Conservation (phyloP, 345 rosid species). For the Carallia pectinifolia region DNA sequence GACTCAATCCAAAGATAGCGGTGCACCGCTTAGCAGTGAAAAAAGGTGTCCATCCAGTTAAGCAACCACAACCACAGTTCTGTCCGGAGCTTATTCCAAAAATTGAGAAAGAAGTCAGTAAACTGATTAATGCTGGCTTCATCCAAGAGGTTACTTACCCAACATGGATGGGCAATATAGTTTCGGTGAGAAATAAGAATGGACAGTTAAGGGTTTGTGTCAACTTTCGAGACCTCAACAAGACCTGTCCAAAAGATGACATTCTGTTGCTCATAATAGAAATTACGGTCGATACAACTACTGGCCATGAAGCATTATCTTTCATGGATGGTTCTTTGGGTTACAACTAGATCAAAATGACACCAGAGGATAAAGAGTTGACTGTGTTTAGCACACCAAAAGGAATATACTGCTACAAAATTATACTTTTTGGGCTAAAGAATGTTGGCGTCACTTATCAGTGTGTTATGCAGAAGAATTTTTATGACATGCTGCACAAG, state of each 20-base stretch:
- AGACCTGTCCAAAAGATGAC: background rate
- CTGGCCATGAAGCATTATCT: too few relatives aligned
- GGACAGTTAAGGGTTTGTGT: too few relatives aligned
- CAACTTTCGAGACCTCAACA: too few relatives aligned
- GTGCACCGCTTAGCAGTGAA: background rate
- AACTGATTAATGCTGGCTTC: too few relatives aligned
- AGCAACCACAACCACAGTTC: background rate
- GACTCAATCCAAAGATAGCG: background rate
- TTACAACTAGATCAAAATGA: too few relatives aligned
- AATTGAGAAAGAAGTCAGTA: too few relatives aligned
- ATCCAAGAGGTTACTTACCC: too few relatives aligned
- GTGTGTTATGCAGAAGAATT: too few relatives aligned
- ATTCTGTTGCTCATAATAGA: background rate
- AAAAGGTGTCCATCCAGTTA: background rate
- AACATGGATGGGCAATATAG: too few relatives aligned
- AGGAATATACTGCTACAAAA: background rate
- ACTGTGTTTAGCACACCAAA: background rate
- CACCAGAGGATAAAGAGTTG: background rate
- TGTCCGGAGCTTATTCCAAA: background rate
- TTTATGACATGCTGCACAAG: too few relatives aligned
- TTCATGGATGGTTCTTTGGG: too few relatives aligned
- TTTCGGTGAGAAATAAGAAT: too few relatives aligned
- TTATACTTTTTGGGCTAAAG: slow-evolving; percentile 8
- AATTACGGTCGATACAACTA: background rate
- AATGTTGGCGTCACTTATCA: background rate